phyloP scores from a whole-genome alignment of 2,329 filamentous ascomycete species.

The Aureobasidium sp. region DNA sequence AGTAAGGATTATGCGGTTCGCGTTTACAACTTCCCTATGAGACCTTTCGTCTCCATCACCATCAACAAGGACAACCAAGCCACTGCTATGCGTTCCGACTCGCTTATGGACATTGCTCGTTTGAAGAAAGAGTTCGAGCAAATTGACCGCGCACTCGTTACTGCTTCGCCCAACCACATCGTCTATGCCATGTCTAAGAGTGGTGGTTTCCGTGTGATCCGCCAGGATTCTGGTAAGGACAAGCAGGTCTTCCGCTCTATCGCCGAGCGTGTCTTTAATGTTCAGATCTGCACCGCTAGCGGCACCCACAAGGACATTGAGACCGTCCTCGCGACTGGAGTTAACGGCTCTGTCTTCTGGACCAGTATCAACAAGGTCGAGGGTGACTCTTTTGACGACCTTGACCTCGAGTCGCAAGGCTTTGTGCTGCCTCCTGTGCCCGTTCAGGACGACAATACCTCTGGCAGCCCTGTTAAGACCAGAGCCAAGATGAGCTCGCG shows the following conservation, averaged over 20 bases:
- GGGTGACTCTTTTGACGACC: constrained; percentile 71
- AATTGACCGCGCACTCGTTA: constrained; percentile 86
- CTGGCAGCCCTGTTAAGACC: constrained; percentile 90
- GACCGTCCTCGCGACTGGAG: constrained; percentile 82
- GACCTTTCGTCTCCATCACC: constrained; percentile 86
- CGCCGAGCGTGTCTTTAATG: constrained; percentile 90
- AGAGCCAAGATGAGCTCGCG: constrained; percentile 82
- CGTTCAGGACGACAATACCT: constrained; percentile 80
- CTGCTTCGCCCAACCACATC: constrained; percentile 85
- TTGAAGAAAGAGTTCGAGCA: constrained; percentile 98
- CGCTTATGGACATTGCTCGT: constrained; percentile 85
- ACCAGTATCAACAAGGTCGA: constrained; percentile 65
- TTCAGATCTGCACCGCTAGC: constrained; percentile 68
- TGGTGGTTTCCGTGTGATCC: constrained; percentile 85
- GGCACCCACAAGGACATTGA: constrained; percentile 57
- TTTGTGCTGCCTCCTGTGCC: constrained; percentile 84
- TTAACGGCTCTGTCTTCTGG: constrained; percentile 97
- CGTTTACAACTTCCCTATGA: constrained; percentile 95
- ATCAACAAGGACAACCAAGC: constrained; percentile 52
- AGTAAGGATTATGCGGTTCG: constrained; percentile 56
- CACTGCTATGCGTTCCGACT: constrained; percentile 65
- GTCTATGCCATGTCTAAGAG: constrained; percentile 87
- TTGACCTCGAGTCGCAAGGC: constrained; percentile 74
- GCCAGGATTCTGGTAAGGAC: constrained; percentile 87
- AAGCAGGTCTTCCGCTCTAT: constrained; percentile 87